A percentile compares a stretch with the other conserved stretches of the same genome.
Conservation (phyloP, 306 rosid genomes). For the Alnus rubra region DNA sequence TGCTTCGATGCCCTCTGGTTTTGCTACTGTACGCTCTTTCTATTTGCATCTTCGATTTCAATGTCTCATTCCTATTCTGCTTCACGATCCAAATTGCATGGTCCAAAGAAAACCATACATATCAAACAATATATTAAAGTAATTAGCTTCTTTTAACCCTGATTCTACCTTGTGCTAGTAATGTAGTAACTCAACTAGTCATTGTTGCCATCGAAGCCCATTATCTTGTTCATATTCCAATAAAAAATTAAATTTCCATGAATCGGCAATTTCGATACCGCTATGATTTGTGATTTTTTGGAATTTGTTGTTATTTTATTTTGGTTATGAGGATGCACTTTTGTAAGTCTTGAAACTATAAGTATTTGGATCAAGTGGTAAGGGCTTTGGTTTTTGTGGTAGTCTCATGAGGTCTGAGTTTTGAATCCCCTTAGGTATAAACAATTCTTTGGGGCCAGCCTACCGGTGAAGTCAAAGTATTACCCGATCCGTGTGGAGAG, state of each 20-base stretch:
- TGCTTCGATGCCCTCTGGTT: constrained; percentile 81
- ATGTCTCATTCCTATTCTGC: background rate
- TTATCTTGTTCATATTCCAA: background rate
- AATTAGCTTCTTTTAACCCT: background rate
- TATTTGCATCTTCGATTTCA: background rate
- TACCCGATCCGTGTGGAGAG: too few relatives aligned
- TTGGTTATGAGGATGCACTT: background rate
- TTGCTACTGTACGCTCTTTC: constrained; percentile 67
- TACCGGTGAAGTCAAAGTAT: too few relatives aligned
- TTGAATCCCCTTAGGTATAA: too few relatives aligned
- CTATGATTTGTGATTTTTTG: background rate
- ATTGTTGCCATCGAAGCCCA: background rate
- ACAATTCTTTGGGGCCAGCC: too few relatives aligned
- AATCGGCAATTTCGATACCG: background rate
- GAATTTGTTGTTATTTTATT: background rate
- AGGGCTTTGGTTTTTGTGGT: too few relatives aligned
- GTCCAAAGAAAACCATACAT: background rate
- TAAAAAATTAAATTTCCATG: background rate
- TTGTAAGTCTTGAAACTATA: background rate
- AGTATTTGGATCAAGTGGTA: background rate
- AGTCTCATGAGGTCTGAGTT: too few relatives aligned
- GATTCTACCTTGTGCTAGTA: background rate
- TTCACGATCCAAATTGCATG: background rate
- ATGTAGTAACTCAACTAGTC: background rate
- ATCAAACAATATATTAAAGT: background rate